Conservation (phyloP, 768 basidiomycete species). For the Lactarius evosmus region DNA sequence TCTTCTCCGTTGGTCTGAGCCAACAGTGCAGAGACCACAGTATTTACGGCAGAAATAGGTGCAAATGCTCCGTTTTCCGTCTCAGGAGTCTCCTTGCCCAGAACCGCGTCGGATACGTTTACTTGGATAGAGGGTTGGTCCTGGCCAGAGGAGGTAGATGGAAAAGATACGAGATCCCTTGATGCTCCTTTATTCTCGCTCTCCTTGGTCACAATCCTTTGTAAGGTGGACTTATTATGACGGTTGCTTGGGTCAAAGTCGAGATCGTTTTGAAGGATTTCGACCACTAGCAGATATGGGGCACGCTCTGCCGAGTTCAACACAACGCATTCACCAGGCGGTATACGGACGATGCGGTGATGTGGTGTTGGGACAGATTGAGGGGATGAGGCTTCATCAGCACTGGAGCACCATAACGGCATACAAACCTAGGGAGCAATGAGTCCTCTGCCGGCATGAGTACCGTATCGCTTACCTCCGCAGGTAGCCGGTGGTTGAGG, state of each 20-base stretch:
- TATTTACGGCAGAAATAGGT: background rate
- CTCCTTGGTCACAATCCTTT: slow-evolving; percentile 69
- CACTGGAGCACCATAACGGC: slow-evolving; percentile 83
- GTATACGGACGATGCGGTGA: slow-evolving; percentile 94
- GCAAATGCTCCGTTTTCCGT: slow-evolving; percentile 14
- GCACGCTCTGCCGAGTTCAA: slow-evolving; percentile 96
- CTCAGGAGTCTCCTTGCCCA: slow-evolving; percentile 32
- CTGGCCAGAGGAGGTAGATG: slow-evolving; percentile 10
- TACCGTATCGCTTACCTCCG: slow-evolving; percentile 60
- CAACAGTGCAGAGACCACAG: slow-evolving; percentile 8
- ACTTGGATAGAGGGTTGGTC: slow-evolving; percentile 14
- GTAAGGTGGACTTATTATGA: slow-evolving; percentile 81
- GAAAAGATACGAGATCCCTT: slow-evolving; percentile 45
- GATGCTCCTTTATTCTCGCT: slow-evolving; percentile 56
- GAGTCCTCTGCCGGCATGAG: slow-evolving; percentile 12
- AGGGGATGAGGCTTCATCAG: slow-evolving; percentile 49
- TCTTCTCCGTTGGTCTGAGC: slow-evolving; percentile 42
- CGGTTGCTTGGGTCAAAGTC: slow-evolving; percentile 87
- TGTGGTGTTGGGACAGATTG: slow-evolving; percentile 58
- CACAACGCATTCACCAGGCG: slow-evolving; percentile 96
- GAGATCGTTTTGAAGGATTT: slow-evolving; percentile 85
- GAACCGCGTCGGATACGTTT: slow-evolving; percentile 29
- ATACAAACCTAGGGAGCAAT: slow-evolving; percentile 61
- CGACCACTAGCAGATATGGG: slow-evolving; percentile 88
- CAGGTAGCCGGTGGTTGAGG: slow-evolving; percentile 92